Conservation (phyloP, 2,329 filamentous ascomycete genomes). For the Alternaria ethzedia region DNA sequence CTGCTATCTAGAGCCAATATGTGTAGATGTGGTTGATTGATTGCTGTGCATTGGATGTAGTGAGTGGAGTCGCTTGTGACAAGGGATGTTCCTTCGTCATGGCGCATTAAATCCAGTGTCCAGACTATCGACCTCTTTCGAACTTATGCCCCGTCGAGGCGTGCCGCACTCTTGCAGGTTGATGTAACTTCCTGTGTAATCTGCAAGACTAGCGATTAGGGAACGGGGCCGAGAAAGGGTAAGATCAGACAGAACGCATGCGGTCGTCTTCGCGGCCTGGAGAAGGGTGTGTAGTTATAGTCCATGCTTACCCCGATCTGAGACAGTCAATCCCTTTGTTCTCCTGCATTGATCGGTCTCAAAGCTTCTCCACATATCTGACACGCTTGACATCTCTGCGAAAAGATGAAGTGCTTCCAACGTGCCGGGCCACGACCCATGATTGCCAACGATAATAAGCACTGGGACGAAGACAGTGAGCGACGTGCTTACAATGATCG, state of each 20-base stretch:
- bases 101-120: neutral
- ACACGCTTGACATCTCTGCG: too few relatives aligned
- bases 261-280: neutral
- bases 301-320: neutral
- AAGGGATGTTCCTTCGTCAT: neutral
- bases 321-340: neutral
- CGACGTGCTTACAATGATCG: constrained; percentile 19
- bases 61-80: neutral
- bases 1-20: neutral
- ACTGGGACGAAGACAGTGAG: neutral
- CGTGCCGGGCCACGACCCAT: neutral
- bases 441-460: neutral
- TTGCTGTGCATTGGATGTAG: neutral
- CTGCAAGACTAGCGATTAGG: neutral
- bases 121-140: neutral
- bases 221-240: neutral
- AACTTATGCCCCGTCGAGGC: neutral
- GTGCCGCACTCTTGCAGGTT: neutral
- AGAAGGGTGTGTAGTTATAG: neutral
- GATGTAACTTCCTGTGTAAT: neutral
- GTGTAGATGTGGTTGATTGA: neutral
- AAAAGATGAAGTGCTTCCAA: constrained; percentile 1
- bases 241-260: neutral
- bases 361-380: neutral
- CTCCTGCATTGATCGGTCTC: neutral